Evolutionary conservation across 331 rosid species (phyloP).

Genomic region (Arachis monticola): DNA sequence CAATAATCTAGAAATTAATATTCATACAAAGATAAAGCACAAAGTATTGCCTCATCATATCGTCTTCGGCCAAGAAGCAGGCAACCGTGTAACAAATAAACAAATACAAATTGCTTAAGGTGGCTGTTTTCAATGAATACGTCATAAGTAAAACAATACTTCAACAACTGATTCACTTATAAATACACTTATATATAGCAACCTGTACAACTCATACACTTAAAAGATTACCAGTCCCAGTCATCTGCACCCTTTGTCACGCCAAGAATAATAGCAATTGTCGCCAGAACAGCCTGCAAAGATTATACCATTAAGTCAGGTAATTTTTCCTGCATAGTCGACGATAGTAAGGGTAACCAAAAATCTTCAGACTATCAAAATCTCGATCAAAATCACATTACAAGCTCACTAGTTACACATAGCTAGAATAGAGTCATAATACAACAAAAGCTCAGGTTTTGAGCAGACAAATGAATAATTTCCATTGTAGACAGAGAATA

Average conservation of each 20-base stretch:
- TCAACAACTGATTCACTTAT: slow-evolving; percentile 30
- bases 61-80: not conserved
- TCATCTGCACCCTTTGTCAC: slow-evolving; percentile 54
- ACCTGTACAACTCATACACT: slow-evolving; percentile 46
- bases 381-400: not conserved
- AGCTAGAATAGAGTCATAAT: not conserved
- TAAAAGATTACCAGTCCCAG: slow-evolving; percentile 65
- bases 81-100: slow-evolving; percentile 35
- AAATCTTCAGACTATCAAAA: slow-evolving; percentile 6
- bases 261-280: slow-evolving; percentile 66
- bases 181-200: slow-evolving; percentile 27
- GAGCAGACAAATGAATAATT: slow-evolving; percentile 6
- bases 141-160: slow-evolving; percentile 4
- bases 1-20: not conserved
- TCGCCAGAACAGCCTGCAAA: slow-evolving; percentile 74
- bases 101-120: slow-evolving; percentile 28
- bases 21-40: slow-evolving; percentile 11
- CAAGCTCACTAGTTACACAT: slow-evolving; percentile 2
- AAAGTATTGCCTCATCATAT: slow-evolving; percentile 1
- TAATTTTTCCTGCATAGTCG: not conserved
- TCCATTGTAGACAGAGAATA: not conserved
- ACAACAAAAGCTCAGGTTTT: not conserved
- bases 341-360: slow-evolving; percentile 16
- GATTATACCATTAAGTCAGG: slow-evolving; percentile 4
- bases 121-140: slow-evolving; percentile 34